These are phyloP conservation scores for Talaromyces sp. DNA, from an alignment of 2,329 filamentous ascomycete genomes.

Conservation along the genomic window DNA sequence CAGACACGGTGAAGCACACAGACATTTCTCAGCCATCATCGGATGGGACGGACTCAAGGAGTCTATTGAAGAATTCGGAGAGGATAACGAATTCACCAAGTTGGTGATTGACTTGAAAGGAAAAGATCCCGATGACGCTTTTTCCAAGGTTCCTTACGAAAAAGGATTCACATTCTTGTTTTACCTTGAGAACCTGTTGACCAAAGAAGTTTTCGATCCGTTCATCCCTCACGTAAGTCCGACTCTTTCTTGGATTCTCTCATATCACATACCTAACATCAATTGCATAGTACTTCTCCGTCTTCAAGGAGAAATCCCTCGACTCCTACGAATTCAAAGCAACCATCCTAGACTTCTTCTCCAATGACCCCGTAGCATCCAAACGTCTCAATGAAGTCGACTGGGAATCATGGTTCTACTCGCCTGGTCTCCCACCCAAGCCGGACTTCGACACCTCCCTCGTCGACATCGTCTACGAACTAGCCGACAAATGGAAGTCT, in stretches of 20 bases:
- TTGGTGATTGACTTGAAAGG: slow-evolving; percentile 81
- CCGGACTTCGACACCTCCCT: slow-evolving; percentile 85
- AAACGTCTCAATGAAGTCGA: slow-evolving; percentile 67
- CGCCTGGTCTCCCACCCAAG: slow-evolving; percentile 82
- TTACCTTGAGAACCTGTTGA: slow-evolving; percentile 78
- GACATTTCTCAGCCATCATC: slow-evolving; percentile 92
- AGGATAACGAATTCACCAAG: slow-evolving; percentile 88
- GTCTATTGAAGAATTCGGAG: slow-evolving; percentile 69
- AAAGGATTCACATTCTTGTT: slow-evolving; percentile 95
- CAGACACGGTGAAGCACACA: slow-evolving; percentile 75
- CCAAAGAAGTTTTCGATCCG: slow-evolving; percentile 81
- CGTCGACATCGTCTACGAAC: slow-evolving; percentile 75
- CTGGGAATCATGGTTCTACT: slow-evolving; percentile 87
- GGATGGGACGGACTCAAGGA: slow-evolving; percentile 89
- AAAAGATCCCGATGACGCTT: slow-evolving; percentile 91
- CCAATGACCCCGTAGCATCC: slow-evolving; percentile 55
- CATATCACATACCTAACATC: neutral
- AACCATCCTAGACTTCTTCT: slow-evolving; percentile 81
- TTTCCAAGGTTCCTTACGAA: slow-evolving; percentile 88
- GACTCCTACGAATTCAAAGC: slow-evolving; percentile 93
- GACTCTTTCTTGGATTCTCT: neutral
- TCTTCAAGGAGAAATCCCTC: slow-evolving; percentile 77
- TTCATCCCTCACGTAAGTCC: slow-evolving; percentile 74
- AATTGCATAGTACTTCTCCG: slow-evolving; percentile 64
- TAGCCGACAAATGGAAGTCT: slow-evolving; percentile 76